Evolutionary conservation across 192 early-diverging fungal genomes (phyloP), one percentile per base, ranked within the genome.

Genomic region (Dispira parvispora): DNA sequence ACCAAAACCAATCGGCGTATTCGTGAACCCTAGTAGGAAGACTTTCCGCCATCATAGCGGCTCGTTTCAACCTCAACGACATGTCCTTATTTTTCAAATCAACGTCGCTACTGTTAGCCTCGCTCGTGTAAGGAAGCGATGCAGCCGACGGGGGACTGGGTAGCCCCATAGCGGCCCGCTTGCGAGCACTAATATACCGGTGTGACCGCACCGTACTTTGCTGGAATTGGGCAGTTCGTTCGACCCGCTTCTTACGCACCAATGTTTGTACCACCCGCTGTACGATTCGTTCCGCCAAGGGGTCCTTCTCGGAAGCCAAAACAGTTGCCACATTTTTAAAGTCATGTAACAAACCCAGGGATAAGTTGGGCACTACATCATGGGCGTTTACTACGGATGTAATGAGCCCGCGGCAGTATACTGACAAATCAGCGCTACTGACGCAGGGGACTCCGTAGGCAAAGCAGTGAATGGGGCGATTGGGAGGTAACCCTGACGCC

Each of bases 391-490:
- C 87, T 13, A 96, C 80, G 9, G 83, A 87, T 0, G 88, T 92
- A 4, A 96, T 75, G 20, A 92, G 73, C 0, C 81, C 82, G 32
- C 76, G 75, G 62, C 82, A 87, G 61, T 84, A 75, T 45, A 75
- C 70, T n/a, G 84, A 83, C 18, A 94, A 75, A 18, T 79, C 73
- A 0, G 82, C 64, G 27, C 84, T 80, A 60, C 86, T 83, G 25
- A 84, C 81, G 62, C 84, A 85, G 0, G 92, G 91, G n/a, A 83
- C 77, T 21, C 89, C 92, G 65, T 83, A 96, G 23, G 85, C 81
- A 60, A 86, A 91, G 63, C 88, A 89, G 62, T 89, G 88, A 62
- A 96, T 82, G 21, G 83, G 80, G 16, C 91, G 80, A 45, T 76
- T 79, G 0, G 75, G 61, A 1, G 90, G 89, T 54, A 89, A 66